Evolutionary conservation across 2,329 filamentous ascomycete species (phyloP).

Genomic region (Botrytis tulipae): DNA sequence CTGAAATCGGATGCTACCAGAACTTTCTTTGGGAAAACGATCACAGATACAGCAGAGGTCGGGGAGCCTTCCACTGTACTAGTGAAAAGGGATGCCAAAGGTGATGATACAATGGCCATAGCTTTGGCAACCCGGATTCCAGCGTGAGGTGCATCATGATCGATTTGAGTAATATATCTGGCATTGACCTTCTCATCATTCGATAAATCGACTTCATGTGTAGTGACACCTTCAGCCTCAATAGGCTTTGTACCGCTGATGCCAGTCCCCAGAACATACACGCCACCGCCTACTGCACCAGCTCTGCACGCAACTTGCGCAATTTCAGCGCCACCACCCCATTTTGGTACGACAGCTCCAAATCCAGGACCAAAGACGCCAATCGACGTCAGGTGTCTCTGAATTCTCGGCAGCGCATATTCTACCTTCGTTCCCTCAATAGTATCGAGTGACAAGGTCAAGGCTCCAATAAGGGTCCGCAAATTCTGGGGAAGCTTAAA

Average conservation of each 20-base stretch:
- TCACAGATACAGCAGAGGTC: constrained; percentile 68
- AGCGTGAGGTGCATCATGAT: constrained; percentile 22
- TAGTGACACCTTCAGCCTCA: constrained; percentile 7
- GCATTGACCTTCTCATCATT: constrained; percentile 58
- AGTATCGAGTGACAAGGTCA: constrained; percentile 69
- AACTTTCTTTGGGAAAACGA: constrained; percentile 60
- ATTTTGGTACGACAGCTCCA: constrained; percentile 86
- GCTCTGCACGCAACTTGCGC: constrained; percentile 89
- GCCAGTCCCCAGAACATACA: constrained; percentile 81
- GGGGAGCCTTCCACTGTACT: constrained; percentile 71
- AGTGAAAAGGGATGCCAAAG: constrained; percentile 66
- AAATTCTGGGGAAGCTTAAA: constrained; percentile 69
- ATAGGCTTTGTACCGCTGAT: constrained; percentile 45
- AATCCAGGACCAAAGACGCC: constrained; percentile 87
- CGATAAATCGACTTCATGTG: constrained; percentile 44
- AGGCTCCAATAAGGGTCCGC: constrained; percentile 62
- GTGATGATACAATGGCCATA: constrained; percentile 67
- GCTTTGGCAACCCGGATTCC: constrained; percentile 52
- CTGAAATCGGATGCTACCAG: constrained; percentile 40
- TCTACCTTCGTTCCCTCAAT: constrained; percentile 54
- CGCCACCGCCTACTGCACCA: constrained; percentile 82
- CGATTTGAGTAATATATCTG: constrained; percentile 49
- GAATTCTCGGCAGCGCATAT: constrained; percentile 70
- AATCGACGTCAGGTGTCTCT: constrained; percentile 80
- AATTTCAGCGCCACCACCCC: constrained; percentile 85